phyloP scores from a whole-genome alignment of 495 filamentous ascomycete genomes.

The Daldinia childiae region DNA sequence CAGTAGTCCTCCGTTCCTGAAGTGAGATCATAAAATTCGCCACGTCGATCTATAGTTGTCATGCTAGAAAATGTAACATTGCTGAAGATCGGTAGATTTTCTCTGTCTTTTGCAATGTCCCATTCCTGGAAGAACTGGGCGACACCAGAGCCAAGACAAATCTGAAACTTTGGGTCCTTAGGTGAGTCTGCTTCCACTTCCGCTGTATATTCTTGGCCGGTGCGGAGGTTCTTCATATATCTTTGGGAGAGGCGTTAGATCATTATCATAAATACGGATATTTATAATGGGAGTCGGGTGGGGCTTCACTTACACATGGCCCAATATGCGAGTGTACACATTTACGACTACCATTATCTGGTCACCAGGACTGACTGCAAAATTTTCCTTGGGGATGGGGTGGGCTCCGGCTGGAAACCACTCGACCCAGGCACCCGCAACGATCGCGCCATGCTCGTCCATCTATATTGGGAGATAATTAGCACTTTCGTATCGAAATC shows the following conservation, averaged over 20 bases:
- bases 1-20: slow-evolving; percentile 5
- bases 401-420: neutral
- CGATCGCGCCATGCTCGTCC: neutral
- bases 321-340: neutral
- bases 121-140: slow-evolving; percentile 24
- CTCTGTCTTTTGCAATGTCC: slow-evolving; percentile 3
- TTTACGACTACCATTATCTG: neutral
- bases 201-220: neutral
- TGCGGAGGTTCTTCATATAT: neutral
- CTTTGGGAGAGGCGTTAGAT: neutral
- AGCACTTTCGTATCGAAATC: too few relatives aligned
- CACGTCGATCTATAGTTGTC: neutral
- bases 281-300: neutral
- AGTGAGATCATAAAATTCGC: slow-evolving; percentile 6
- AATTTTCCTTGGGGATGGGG: neutral
- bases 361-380: neutral
- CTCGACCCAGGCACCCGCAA: neutral
- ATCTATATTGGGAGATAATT: neutral
- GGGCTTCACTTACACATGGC: neutral
- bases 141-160: slow-evolving; percentile 20
- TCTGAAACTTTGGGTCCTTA: slow-evolving; percentile 4
- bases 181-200: slow-evolving; percentile 5
- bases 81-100: slow-evolving; percentile 13
- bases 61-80: slow-evolving; percentile 24
- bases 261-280: neutral